Conservation (phyloP, 495 filamentous ascomycete species). For the Tuber melanosporum region DNA sequence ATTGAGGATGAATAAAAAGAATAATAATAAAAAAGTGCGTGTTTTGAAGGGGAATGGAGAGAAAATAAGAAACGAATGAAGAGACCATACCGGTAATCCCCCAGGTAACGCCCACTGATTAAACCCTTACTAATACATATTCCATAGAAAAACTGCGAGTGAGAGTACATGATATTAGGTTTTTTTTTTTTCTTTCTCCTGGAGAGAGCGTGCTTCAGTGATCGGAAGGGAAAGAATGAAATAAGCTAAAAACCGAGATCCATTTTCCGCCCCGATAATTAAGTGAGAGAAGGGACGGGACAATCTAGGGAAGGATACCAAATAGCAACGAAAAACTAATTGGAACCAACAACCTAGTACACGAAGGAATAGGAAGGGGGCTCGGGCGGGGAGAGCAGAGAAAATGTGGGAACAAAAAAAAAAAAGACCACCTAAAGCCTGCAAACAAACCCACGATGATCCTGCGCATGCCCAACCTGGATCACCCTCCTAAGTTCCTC, state of each 20-base stretch:
- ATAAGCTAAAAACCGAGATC: not conserved
- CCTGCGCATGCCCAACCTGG: constrained; percentile 30
- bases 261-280: not conserved
- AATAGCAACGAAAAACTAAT: constrained; percentile 6
- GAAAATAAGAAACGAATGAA: not conserved
- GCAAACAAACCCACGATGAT: constrained; percentile 29
- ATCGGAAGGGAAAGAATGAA: not conserved
- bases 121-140: not conserved
- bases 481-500: constrained; percentile 26
- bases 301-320: not conserved
- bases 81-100: not conserved
- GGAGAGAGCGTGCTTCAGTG: not conserved
- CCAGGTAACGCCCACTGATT: not conserved
- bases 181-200: not conserved
- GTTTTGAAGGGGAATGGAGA: constrained; percentile 2
- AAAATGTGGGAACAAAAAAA: not conserved
- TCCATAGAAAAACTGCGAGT: not conserved
- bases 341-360: not conserved
- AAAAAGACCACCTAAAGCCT: constrained; percentile 19
- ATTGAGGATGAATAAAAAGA: not conserved
- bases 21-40: not conserved
- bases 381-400: not conserved
- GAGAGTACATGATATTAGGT: not conserved
- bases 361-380: constrained; percentile 3
- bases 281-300: not conserved